Base-by-base conservation (phyloP, 306 rosid species). In the Leucaena leucocephala region DNA sequence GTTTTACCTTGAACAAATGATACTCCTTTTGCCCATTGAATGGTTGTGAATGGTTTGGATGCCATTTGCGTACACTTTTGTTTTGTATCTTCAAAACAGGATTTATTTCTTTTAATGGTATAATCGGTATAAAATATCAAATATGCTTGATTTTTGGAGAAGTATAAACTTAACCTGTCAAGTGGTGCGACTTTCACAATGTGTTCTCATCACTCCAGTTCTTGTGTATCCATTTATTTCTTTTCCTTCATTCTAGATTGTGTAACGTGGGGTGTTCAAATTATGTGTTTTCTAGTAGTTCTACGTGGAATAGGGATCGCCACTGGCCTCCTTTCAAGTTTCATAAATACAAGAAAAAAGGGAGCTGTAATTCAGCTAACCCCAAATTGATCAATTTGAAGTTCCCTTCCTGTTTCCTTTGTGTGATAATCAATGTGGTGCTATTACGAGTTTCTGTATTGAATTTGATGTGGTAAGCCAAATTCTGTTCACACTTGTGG, bases 141-240 rank as follows among this genome's bases (percentile, higher is more conserved):
- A 27, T 61, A 27, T 71, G 3, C 59, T 62, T 55, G 36, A 40
- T 62, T 52, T 48, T 69, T 70, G 65, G 44, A 22, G 39, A 70
- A 8, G 65, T 38, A 44, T 38, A 75, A 74, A 57, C 21, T 71
- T 50, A 49, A 40, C 49, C 38, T 61, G 68, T 81, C 9, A 40
- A 76, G 34, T 38, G 66, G 35, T 75, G 52, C 46, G 38, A 50
- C 69, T 50, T 43, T 27, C 22, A 40, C 21, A 6, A 39, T 21
- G 48, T 73, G 45, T 27, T 27, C 36, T 55, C 55, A 21, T 46
- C 65, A 65, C 48, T 22, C 73, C 44, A 64, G 70, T n/a, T 34
- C 64, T 45, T 72, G 21, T 44, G 48, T 16, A 65, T 82, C 65
- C 67, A 14, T 81, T 81, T 69, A 65, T 76, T 69, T 38, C 62